These are phyloP conservation scores for Ogataea thermomethanolica DNA, from an alignment of 805 yeast species.

Conservation along the genomic window DNA sequence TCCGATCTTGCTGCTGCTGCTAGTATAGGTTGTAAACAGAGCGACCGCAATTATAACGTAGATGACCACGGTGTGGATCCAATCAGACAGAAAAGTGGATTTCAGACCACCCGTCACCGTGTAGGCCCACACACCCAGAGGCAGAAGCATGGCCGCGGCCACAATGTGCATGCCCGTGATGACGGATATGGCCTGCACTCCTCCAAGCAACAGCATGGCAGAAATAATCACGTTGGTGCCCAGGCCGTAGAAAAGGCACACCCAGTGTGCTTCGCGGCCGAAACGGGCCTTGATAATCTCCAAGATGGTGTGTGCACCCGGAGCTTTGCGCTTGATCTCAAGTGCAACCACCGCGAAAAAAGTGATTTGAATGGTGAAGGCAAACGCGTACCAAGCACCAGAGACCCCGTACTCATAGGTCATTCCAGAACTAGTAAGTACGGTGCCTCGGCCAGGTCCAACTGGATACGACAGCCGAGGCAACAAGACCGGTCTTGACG, in stretches of 20 bases:
- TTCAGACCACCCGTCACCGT: constrained; percentile 50
- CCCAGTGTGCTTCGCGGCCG: constrained; percentile 36
- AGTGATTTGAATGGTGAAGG: constrained; percentile 37
- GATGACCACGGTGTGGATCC: constrained; percentile 47
- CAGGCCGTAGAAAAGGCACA: constrained; percentile 35
- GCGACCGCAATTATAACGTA: constrained; percentile 34
- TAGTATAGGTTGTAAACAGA: constrained; percentile 27
- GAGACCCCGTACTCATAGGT: constrained; percentile 23
- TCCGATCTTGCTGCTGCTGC: constrained; percentile 30
- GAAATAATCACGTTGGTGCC: constrained; percentile 38
- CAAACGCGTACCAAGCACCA: constrained; percentile 27
- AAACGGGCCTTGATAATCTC: constrained; percentile 38
- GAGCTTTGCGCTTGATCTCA: constrained; percentile 39
- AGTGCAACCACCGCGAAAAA: constrained; percentile 37
- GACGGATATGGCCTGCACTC: constrained; percentile 39
- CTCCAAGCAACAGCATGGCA: constrained; percentile 40
- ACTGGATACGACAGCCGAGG: constrained; percentile 42
- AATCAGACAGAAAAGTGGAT: constrained; percentile 50
- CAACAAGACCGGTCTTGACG: constrained; percentile 41
- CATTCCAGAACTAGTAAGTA: constrained; percentile 25
- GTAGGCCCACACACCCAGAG: constrained; percentile 45
- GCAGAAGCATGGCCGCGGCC: constrained; percentile 44
- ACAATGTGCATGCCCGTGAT: constrained; percentile 43
- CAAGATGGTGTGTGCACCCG: constrained; percentile 40
- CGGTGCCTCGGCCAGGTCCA: constrained; percentile 34